Evolutionary conservation across 805 yeast species (phyloP), one percentile per base, ranked within the genome.

Genomic region (Danielia reshetovae): DNA sequence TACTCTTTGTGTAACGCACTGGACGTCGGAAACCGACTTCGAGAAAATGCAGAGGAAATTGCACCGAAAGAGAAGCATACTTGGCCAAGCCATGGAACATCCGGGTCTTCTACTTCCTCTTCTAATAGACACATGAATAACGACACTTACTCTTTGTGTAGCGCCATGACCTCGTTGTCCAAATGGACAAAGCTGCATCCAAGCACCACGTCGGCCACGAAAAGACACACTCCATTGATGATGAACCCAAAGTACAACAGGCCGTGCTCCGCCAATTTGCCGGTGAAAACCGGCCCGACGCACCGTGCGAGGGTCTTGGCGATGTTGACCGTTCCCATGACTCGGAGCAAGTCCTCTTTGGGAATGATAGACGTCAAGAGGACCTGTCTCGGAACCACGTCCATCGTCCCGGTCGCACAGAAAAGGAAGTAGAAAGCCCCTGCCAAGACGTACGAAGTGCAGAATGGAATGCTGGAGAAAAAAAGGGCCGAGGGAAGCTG

Each of bases 381-480:
- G 7, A 87, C 75, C 59, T 87, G 96, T 33, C 97, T 74, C 5
- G 96, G 96, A 3, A 87, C 93, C 18, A 87, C 95, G 54, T 88
- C 97, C 89, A 88, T 86, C 2, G 89, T 77, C 2, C 80, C 68
- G 0, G 86, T 75, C 2, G 80, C 61, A 30, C 51, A 46, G 25
- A 43, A 41, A 10, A 46, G 29, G 39, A 78, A 79, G 43, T 85
- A 77, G 5, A 77, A 57, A 0, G 61, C 35, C 18, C 83, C 67
- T 0, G 90, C 83, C 8, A 78, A 65, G 1, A 45, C 14, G 24
- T 52, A 55, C 5, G 53, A 46, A 6, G 27, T 14, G 14, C 48
- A 38, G n/a, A 53, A 42, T 0, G 65, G 58, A 19, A 64, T 50
- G 10, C 68, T 31, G 2, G 75, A 66, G 48, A 80, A 74, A 40